These are phyloP conservation scores for Coemansia sp. DNA, from an alignment of 371 early-diverging fungal genomes.

Conservation along the genomic window DNA sequence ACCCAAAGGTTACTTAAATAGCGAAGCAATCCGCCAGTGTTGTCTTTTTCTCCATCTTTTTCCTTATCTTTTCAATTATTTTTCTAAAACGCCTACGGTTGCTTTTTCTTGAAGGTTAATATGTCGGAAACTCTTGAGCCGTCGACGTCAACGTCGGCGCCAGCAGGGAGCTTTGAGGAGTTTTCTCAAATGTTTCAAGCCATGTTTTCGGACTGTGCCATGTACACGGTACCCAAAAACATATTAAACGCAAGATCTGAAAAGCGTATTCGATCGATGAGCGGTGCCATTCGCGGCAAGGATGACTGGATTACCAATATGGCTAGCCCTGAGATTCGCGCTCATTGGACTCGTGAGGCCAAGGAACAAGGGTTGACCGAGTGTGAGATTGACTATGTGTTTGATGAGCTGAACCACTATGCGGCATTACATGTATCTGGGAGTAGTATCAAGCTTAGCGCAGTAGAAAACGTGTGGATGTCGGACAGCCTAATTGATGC, in stretches of 20 bases:
- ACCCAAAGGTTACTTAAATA: no score
- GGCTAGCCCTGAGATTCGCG: conserved; percentile 25
- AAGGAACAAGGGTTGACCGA: conserved; percentile 32
- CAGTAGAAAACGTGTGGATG: conserved; percentile 3
- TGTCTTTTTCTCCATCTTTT: no score
- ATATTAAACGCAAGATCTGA: conserved; percentile 38
- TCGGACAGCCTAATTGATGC: conserved; percentile 46
- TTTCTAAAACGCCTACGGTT: no score
- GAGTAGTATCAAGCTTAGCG: conserved; percentile 33
- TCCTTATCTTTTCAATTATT: no score
- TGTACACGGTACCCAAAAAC: background rate
- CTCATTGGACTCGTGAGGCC: conserved; percentile 52
- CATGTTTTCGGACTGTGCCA: background rate
- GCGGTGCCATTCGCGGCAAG: conserved; percentile 53
- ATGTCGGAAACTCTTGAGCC: background rate
- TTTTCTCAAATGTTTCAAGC: background rate
- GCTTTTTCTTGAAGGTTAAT: no score
- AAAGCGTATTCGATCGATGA: conserved; percentile 29
- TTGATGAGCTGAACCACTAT: conserved; percentile 50
- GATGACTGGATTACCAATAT: conserved; percentile 52
- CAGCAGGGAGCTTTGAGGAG: conserved; percentile 1
- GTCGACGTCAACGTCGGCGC: background rate
- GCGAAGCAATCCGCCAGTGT: no score
- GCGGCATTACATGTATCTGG: conserved; percentile 27
- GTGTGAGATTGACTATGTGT: conserved; percentile 43